These are phyloP conservation scores for Sordaria brevicollis DNA, from an alignment of 495 filamentous ascomycete species.

Conservation along the genomic window DNA sequence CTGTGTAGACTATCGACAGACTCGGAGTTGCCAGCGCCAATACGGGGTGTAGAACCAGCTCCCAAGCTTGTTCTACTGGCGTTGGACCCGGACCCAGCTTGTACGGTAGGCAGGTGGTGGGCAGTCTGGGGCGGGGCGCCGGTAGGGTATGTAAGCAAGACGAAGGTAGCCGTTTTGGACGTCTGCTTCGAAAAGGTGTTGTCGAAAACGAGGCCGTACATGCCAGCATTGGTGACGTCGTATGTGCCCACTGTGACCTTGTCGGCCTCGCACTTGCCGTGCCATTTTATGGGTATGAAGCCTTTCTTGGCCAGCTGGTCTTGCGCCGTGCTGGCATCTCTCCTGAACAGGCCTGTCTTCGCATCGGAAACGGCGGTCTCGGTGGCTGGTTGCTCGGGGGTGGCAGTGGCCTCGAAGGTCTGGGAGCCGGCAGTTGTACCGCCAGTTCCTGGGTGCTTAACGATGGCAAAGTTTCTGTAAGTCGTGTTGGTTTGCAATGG, in stretches of 20 bases:
- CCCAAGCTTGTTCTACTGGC: constrained; percentile 41
- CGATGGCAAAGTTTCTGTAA: constrained; percentile 83
- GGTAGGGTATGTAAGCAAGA: constrained; percentile 86
- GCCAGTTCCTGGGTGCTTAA: constrained; percentile 81
- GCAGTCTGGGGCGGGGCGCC: constrained; percentile 70
- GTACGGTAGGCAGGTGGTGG: constrained; percentile 51
- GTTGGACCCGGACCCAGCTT: constrained; percentile 31
- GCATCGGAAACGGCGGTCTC: constrained; percentile 23
- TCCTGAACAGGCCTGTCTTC: constrained; percentile 30
- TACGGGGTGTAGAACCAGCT: constrained; percentile 25
- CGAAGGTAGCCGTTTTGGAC: constrained; percentile 88
- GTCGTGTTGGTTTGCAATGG: background rate
- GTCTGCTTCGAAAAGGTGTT: constrained; percentile 97
- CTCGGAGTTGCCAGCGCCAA: constrained; percentile 32
- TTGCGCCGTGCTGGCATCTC: constrained; percentile 52
- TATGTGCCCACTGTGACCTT: constrained; percentile 88
- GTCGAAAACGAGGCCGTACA: constrained; percentile 95
- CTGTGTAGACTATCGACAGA: constrained; percentile 49
- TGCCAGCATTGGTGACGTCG: constrained; percentile 75
- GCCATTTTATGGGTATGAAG: constrained; percentile 77
- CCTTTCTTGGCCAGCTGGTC: constrained; percentile 80
- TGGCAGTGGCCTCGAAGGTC: constrained; percentile 27
- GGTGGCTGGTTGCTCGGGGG: constrained; percentile 36
- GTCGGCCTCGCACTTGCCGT: constrained; percentile 91
- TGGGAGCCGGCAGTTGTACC: constrained; percentile 43